Evolutionary conservation across 148 eudicot genomes (phyloP).

Genomic region (Chenopodium berlandieri): DNA sequence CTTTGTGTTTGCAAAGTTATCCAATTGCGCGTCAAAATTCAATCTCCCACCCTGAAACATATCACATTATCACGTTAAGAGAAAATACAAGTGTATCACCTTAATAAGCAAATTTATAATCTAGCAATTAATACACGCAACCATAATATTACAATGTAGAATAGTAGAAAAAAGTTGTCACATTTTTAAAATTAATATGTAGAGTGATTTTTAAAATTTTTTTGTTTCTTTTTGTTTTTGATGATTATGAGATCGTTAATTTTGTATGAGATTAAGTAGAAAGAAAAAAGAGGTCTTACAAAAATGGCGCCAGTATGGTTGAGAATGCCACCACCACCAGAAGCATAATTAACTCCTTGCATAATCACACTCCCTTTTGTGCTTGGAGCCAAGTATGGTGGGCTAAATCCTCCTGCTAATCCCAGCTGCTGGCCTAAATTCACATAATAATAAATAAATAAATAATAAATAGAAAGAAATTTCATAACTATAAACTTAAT

Average conservation of each 20-base stretch:
- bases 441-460: background rate
- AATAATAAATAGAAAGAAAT: too few relatives aligned
- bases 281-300: constrained; percentile 40
- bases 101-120: too few relatives aligned
- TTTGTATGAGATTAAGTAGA: background rate
- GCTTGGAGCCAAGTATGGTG: constrained; percentile 84
- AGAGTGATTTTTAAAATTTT: too few relatives aligned
- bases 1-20: constrained; percentile 80
- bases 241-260: background rate
- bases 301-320: constrained; percentile 63
- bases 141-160: too few relatives aligned
- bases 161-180: too few relatives aligned
- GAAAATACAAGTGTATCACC: too few relatives aligned
- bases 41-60: constrained; percentile 58
- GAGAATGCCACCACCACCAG: constrained; percentile 90
- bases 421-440: constrained; percentile 62
- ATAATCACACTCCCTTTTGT: constrained; percentile 50
- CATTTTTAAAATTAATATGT: background rate
- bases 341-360: constrained; percentile 87
- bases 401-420: constrained; percentile 44
- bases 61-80: background rate
- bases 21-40: constrained; percentile 77
- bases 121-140: too few relatives aligned
- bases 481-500: too few relatives aligned
- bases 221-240: too few relatives aligned